Evolutionary conservation across 768 basidiomycete species (phyloP).

Genomic region (Leccinum aurantiacum): DNA sequence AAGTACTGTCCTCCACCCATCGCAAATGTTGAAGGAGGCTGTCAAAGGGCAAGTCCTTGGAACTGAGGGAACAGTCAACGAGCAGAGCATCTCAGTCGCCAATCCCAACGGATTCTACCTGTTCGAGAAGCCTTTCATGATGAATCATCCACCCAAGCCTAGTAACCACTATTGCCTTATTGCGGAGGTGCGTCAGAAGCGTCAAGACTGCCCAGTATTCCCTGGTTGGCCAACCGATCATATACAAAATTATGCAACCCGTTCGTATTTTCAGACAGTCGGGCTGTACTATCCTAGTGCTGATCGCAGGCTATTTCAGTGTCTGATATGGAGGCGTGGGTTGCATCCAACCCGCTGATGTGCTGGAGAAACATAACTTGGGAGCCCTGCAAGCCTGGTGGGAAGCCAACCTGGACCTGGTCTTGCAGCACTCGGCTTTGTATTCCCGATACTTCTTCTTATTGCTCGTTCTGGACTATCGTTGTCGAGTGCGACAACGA

Average conservation of each 20-base stretch:
- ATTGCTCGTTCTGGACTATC: slow-evolving; percentile 11
- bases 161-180: slow-evolving; percentile 4
- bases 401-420: background rate
- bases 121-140: slow-evolving; percentile 4
- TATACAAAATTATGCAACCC: background rate
- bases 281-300: background rate
- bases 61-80: background rate
- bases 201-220: background rate
- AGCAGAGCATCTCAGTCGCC: slow-evolving; percentile 6
- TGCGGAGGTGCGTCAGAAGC: slow-evolving; percentile 13
- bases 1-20: background rate
- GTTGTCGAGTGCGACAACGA: slow-evolving; percentile 10
- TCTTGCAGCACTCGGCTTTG: slow-evolving; percentile 5
- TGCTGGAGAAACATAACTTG: slow-evolving; percentile 3
- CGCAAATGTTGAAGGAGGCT: background rate
- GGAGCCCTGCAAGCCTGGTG: background rate
- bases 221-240: slow-evolving; percentile 9
- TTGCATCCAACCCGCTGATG: background rate
- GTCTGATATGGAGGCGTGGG: background rate
- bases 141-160: background rate
- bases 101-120: slow-evolving; percentile 5
- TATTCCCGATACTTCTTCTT: background rate
- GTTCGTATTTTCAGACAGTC: background rate
- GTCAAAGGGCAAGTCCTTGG: background rate
- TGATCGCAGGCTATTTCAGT: background rate